phyloP scores from a whole-genome alignment of 139 green algal species.

The Coelastrella sp. region DNA sequence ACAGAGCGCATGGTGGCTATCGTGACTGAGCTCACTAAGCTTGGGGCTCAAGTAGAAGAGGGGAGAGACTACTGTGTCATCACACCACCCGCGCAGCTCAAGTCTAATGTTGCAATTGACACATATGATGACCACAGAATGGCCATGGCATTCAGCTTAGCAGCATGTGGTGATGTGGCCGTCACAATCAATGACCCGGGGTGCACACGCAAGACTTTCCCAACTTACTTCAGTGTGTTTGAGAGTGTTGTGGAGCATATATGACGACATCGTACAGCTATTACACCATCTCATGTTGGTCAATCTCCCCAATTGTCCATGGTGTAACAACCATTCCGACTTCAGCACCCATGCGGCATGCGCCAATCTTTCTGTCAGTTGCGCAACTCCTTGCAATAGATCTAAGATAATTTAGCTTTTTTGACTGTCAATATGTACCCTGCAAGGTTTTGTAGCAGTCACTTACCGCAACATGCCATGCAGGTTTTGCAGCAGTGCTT shows the following conservation, averaged over 20 bases:
- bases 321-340: not conserved
- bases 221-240: conserved; percentile 92
- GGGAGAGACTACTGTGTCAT: conserved; percentile 96
- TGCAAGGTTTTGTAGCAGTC: too few species aligned
- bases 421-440: too few species aligned
- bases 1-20: conserved; percentile 99
- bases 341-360: not conserved
- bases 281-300: too few species aligned
- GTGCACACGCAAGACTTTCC: conserved; percentile 96
- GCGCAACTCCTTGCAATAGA: too few species aligned
- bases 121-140: conserved; percentile 98
- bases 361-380: too few species aligned
- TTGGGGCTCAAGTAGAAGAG: conserved; percentile 91
- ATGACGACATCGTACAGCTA: not conserved
- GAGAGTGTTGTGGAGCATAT: conserved; percentile 71
- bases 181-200: conserved; percentile 92
- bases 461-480: too few species aligned
- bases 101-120: conserved; percentile 76
- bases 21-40: conserved; percentile 93
- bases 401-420: too few species aligned
- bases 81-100: conserved; percentile 78
- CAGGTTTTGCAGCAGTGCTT: too few species aligned
- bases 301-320: not conserved
- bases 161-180: conserved; percentile 75
- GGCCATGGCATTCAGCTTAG: conserved; percentile 95